Evolutionary conservation across 2,329 filamentous ascomycete genomes (phyloP), one percentile per base, ranked within the genome.

Genomic region (Sclerotinia spermophila): DNA sequence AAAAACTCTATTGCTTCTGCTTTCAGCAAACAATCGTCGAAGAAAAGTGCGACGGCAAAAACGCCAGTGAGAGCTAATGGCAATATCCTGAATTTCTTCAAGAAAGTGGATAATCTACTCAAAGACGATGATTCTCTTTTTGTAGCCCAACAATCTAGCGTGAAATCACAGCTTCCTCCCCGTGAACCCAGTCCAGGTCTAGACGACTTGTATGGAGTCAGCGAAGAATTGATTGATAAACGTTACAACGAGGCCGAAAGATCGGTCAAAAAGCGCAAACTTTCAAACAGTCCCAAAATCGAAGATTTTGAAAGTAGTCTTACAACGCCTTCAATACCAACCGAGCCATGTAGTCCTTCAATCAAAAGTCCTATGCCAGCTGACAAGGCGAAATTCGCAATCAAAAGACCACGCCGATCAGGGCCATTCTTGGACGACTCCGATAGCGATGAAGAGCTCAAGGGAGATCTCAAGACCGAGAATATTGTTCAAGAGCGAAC

Each of bases 21-120:
- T 45, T 53, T 60, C 38, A 72, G 30, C 30, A 65, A 67, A 35
- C 74, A 73, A 59, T 71, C 61, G 35, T 45, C 69, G 5, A 77
- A 76, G 59, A 79, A 79, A 44, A 67, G 68, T n/a, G 44, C 71
- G 15, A 64, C 67, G 67, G 59, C 69, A 24, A 79, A 76, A 58
- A 70, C 74, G 19, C 71, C 74, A 13, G 72, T 64, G 7, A 79
- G 77, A 69, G 81, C 82, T 0, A 92, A 92, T 75, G 83, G 84
- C 10, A 93, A 89, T 73, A 93, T 93, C 44, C 81, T 93, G 21
- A 92, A 81, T 73, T 94, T 93, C 79, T 94, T 94, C 78, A 89
- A 91, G 77, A 93, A 92, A 77, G 84, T 87, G 0, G 85, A 86
- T 19, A 80, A 81, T 0, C 80, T 76, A 17, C 38, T 79, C 67